Percentiles rank a stretch among this genome's conserved stretches.
Conservation (phyloP, 208 protist genomes). For the Angomonas ambiguus region DNA sequence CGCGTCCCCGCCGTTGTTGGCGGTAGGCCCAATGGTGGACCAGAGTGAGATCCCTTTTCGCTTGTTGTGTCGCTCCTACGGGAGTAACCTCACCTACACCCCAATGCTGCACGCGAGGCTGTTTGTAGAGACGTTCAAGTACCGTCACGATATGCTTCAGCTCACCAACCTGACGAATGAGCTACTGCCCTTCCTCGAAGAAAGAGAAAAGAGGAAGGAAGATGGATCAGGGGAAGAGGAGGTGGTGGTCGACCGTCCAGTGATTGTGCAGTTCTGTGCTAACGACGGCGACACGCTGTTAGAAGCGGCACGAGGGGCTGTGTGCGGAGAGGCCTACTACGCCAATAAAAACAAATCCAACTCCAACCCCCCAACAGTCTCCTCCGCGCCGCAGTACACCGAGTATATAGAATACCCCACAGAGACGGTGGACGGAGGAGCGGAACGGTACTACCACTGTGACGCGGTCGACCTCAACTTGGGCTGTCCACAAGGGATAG, state of each 20-base stretch:
- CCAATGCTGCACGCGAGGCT: slow-evolving; percentile 85
- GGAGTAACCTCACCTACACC: slow-evolving; percentile 77
- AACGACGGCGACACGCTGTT: slow-evolving; percentile 64
- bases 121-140: slow-evolving; percentile 48
- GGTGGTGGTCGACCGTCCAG: slow-evolving; percentile 46
- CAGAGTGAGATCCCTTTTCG: slow-evolving; percentile 89
- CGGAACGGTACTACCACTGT: slow-evolving; percentile 36
- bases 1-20: slow-evolving; percentile 31
- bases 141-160: slow-evolving; percentile 56
- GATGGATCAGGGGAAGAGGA: not conserved
- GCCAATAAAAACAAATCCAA: not conserved
- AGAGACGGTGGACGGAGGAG: not conserved
- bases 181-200: not conserved
- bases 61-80: slow-evolving; percentile 80
- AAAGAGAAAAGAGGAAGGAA: not conserved
- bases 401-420: not conserved
- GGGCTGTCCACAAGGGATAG: slow-evolving; percentile 92
- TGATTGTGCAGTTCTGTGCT: slow-evolving; percentile 88
- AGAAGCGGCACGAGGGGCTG: slow-evolving; percentile 46
- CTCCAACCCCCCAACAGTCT: not conserved
- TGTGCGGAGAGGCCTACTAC: slow-evolving; percentile 35
- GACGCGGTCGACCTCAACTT: slow-evolving; percentile 90
- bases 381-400: not conserved
- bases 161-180: slow-evolving; percentile 29
- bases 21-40: slow-evolving; percentile 92